Evolutionary conservation across 805 yeast genomes (phyloP), one percentile per base, ranked within the genome.

Genomic region (Schwanniomyces polymorphus): DNA sequence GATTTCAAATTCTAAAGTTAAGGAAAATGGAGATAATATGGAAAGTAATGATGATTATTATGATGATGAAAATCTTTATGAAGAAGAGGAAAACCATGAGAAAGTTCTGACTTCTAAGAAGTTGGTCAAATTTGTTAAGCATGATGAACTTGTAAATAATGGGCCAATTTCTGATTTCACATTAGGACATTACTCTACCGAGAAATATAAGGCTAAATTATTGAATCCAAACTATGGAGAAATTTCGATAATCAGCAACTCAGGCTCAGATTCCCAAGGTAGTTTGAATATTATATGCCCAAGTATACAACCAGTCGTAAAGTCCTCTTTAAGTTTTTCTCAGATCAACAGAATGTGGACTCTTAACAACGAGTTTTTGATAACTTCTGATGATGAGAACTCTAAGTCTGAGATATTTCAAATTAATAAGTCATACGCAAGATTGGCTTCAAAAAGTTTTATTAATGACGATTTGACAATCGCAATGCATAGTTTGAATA

Each of bases 261-360:
- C 86, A 0, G 97, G 97, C 0, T 73, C 82, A 12, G 82, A 76
- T 7, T 54, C 61, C 0, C 73, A 78, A 6, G 80, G 87, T 10
- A 74, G 78, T 17, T 50, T 91, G 27, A 80, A 85, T 28, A 74
- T 85, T 3, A 75, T 88, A 48, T 78, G 83, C 23, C 88, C 90
- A 5, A 75, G 86, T 3, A 75, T 90, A 11, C 82, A 83, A 48
- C 96, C 96, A 0, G 63, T 61, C 0, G 79, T 90, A 7, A 78
- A 80, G 43, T 80, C 88, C 2, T 83, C 91, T 2, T 73, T 88
- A 44, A 83, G 81, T 50, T 87, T 87, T 57, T 85, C 85, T 17
- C 86, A 82, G 59, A 84, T 86, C 28, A 81, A 84, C 53, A 81
- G 84, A 55, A 76, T 88, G 57, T 91, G 96, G 96, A 86, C 87